These are phyloP conservation scores for Penicillium corylophilum DNA, from an alignment of 2,329 filamentous ascomycete genomes.

Conservation along the genomic window DNA sequence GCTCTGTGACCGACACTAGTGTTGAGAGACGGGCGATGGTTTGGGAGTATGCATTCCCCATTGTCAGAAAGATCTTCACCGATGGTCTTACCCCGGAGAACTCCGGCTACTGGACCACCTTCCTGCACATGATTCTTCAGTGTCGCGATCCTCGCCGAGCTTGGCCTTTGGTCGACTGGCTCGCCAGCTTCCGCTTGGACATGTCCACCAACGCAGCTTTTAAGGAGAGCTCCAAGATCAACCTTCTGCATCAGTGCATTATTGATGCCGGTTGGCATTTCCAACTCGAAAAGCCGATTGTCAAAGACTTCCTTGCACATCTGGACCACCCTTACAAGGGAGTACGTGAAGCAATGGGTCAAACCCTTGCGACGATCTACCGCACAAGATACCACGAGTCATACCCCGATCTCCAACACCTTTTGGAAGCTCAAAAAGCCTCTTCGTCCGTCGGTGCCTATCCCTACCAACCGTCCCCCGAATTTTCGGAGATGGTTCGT, in stretches of 20 bases:
- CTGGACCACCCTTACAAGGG: slow-evolving; percentile 98
- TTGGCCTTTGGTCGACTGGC: slow-evolving; percentile 79
- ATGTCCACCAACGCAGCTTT: slow-evolving; percentile 96
- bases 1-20: slow-evolving; percentile 75
- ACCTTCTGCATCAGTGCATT: slow-evolving; percentile 83
- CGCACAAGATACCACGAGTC: slow-evolving; percentile 93
- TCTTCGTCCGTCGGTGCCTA: slow-evolving; percentile 79
- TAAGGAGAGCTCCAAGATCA: slow-evolving; percentile 96
- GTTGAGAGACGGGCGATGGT: slow-evolving; percentile 70
- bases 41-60: slow-evolving; percentile 88
- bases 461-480: slow-evolving; percentile 74
- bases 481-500: slow-evolving; percentile 70
- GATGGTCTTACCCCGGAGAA: slow-evolving; percentile 95
- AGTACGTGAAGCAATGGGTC: slow-evolving; percentile 90
- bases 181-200: slow-evolving; percentile 84
- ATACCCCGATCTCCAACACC: slow-evolving; percentile 71
- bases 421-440: slow-evolving; percentile 75
- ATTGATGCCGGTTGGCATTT: slow-evolving; percentile 95
- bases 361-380: slow-evolving; percentile 83
- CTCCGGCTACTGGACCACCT: slow-evolving; percentile 89
- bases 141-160: slow-evolving; percentile 84
- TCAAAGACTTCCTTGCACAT: slow-evolving; percentile 84
- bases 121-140: slow-evolving; percentile 83
- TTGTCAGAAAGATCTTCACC: slow-evolving; percentile 81
- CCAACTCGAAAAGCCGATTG: slow-evolving; percentile 80